Base-by-base conservation (phyloP, 2,329 filamentous ascomycete genomes). In the Aureobasidium pullulans region DNA sequence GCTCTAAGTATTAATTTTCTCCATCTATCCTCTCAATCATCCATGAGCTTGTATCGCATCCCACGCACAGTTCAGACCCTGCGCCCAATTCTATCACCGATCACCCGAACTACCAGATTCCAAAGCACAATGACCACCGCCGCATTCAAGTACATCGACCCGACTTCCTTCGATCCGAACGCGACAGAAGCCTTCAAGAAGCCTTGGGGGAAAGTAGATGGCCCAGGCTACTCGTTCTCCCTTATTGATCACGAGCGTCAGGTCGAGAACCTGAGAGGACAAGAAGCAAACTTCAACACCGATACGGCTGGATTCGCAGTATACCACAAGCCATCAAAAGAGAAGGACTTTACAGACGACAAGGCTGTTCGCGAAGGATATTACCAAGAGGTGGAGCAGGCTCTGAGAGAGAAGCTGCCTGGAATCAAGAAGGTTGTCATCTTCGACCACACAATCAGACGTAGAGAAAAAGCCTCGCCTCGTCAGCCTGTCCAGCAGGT, bases 401-500 rank as follows among this genome's bases (percentile, higher is more conserved):
- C 88, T 1, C 73, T 88, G 2, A 76, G 77, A 11, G 71, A 76
- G 31, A 80, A 81, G 46, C 74, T 87, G 0, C 75, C 79, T 0
- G 80, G 77, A 0, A 74, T 85, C 56, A 81, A 80, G 57, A 83
- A 83, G 62, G 79, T 89, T 10, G 78, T 84, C 61, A 85, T 89
- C 61, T 89, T 89, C 68, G 86, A 89, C 70, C 86, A 89, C 70
- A 89, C 86, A 0, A 85, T 89, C 64, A 80, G 86, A 1, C 75
- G 81, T 6, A 74, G 80, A 19, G 71, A 76, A 1, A 79, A 81
- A n/a, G 70, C 74, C 1, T 75, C 84, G 0, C 77, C 84, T 0
- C 78, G 86, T 6, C 81, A 83, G 63, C 87, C 87, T 0, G 85
- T 89, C 0, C 83, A 87, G 69, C 81, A 84, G 64, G 84, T 89